Percentiles rank a stretch among this genome's conserved stretches.
Evolutionary conservation across 768 basidiomycete species (phyloP).

Genomic region (Mycena latifolia): DNA sequence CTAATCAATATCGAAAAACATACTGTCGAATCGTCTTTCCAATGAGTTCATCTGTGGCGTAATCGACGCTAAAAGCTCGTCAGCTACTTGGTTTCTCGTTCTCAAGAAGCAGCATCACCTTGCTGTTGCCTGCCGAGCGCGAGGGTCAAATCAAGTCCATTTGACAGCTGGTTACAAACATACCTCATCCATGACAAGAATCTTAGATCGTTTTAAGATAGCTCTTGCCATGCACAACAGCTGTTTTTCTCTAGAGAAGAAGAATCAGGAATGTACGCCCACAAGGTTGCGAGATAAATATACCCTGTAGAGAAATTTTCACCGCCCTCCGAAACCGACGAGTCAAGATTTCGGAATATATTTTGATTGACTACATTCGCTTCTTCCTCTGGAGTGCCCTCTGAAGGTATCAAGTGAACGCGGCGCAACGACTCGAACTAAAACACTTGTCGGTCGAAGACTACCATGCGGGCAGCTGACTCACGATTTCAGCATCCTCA

Average conservation of each 20-base stretch:
- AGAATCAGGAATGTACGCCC: not conserved
- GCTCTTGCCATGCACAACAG: slow-evolving; percentile 91
- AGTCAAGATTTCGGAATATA: slow-evolving; percentile 82
- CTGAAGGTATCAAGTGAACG: slow-evolving; percentile 81
- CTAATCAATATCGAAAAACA: slow-evolving; percentile 39
- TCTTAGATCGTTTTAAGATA: slow-evolving; percentile 81
- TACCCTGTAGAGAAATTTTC: slow-evolving; percentile 93
- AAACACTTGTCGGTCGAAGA: slow-evolving; percentile 1
- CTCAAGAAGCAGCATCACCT: slow-evolving; percentile 54
- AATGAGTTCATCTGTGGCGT: slow-evolving; percentile 83
- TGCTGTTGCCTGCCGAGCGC: slow-evolving; percentile 68
- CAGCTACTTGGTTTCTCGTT: not conserved
- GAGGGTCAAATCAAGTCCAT: slow-evolving; percentile 20
- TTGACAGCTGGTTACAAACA: slow-evolving; percentile 31
- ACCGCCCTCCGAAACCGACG: slow-evolving; percentile 82
- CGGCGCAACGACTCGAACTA: slow-evolving; percentile 86
- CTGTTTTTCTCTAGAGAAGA: slow-evolving; percentile 71
- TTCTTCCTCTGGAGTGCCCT: slow-evolving; percentile 60
- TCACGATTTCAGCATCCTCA: slow-evolving; percentile 83
- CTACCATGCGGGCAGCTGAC: slow-evolving; percentile 36
- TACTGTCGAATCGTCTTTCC: slow-evolving; percentile 85
- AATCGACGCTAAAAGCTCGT: slow-evolving; percentile 18
- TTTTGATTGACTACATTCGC: slow-evolving; percentile 72
- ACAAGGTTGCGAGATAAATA: not conserved
- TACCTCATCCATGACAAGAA: slow-evolving; percentile 90